Conservation (phyloP, 2,329 filamentous ascomycete species). For the Colletotrichum phormii region DNA sequence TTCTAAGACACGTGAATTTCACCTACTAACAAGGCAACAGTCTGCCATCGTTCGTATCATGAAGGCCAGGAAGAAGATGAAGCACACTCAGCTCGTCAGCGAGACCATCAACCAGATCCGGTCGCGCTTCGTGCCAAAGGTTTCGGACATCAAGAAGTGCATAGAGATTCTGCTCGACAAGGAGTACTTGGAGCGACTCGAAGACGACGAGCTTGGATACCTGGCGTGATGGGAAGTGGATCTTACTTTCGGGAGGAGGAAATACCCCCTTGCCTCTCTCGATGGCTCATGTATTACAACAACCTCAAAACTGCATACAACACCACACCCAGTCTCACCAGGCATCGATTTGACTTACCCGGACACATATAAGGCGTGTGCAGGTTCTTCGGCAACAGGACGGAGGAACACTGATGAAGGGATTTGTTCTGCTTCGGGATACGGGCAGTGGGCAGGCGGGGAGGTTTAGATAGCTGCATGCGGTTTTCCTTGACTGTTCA, state of each 20-base stretch:
- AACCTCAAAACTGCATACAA: constrained; percentile 35
- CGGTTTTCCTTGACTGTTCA: constrained; percentile 23
- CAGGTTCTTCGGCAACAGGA: constrained; percentile 29
- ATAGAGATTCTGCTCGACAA: constrained; percentile 99
- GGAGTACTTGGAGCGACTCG: constrained; percentile 95
- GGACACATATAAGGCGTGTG: constrained; percentile 29
- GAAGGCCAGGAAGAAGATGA: constrained; percentile 99
- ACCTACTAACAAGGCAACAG: constrained; percentile 60
- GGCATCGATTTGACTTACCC: constrained; percentile 26
- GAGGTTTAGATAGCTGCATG: constrained; percentile 33
- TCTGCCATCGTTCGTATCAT: constrained; percentile 99
- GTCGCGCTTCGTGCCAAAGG: constrained; percentile 90
- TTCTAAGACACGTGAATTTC: background rate
- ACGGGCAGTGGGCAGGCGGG: constrained; percentile 24
- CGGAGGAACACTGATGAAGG: constrained; percentile 29
- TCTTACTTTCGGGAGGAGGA: constrained; percentile 30
- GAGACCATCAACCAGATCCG: constrained; percentile 97
- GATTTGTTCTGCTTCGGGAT: constrained; percentile 27
- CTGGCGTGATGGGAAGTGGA: constrained; percentile 72
- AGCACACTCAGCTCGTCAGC: constrained; percentile 92
- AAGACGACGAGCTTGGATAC: constrained; percentile 94
- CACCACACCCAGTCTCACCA: constrained; percentile 14
- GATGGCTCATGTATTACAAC: constrained; percentile 34
- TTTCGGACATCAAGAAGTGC: constrained; percentile 98
- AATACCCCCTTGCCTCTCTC: constrained; percentile 33